Evolutionary conservation across 1,284 basidiomycete genomes (phyloP), one percentile per base, ranked within the genome.

Genomic region (Ceratobasidium sp.): DNA sequence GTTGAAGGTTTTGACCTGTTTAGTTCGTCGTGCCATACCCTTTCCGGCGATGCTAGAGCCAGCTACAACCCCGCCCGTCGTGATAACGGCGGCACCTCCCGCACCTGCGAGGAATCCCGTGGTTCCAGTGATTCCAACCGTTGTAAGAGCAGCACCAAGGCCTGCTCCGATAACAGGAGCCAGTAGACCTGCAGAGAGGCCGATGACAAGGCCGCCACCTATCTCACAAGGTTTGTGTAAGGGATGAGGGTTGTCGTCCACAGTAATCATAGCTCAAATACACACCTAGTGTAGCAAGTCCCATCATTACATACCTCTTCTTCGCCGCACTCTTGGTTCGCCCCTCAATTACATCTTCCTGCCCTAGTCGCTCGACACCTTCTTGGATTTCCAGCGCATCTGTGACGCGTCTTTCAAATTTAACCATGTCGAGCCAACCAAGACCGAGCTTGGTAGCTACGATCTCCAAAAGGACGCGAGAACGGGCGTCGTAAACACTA

Each of bases 351-450:
- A 93, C 84, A 1, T 87, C 89, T 64, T 86, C 81, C 75, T 93
- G 90, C 76, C 94, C 88, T 76, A 92, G 81, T 72, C 85, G 89
- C 76, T 94, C 91, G 1, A 94, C 84, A 40, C 89, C 88, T 77
- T 98, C 95, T 75, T 97, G 92, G 38, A 97, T 95, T 79, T 97
- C 94, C 43, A 98, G 81, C 0, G 95, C 93, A 74, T 97, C 94
- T 0, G 94, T 95, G 34, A 98, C 88, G 17, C 95, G 86, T 75
- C 91, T 89, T 80, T 98, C 95, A 74, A 98, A 98, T 72, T 91
- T 91, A 42, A 94, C 91, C 2, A 96, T 86, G 75, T 98, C 95
- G 25, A 94, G 80, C 92, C 93, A 95, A 1, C 91, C 92, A 25
- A 97, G 83, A 2, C 92, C 93, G 8, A 98, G 83, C 73, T 93